Conservation (phyloP, 805 yeast genomes). For the Spathaspora girioi region DNA sequence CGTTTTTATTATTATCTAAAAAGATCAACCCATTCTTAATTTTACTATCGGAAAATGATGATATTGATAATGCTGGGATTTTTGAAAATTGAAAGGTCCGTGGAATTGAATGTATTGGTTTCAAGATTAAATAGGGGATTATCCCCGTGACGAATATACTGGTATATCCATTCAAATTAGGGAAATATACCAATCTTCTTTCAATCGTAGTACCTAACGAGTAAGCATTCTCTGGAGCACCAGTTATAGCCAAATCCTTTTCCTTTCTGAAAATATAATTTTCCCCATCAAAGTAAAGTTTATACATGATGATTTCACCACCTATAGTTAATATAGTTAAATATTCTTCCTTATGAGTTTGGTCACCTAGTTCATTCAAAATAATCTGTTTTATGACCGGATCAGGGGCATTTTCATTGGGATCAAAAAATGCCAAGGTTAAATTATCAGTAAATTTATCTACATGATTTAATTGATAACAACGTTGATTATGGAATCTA, state of each 20-base stretch:
- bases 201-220: constrained; percentile 67
- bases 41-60: constrained; percentile 43
- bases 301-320: constrained; percentile 72
- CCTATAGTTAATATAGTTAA: constrained; percentile 73
- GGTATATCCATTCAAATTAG: constrained; percentile 54
- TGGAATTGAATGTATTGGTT: constrained; percentile 60
- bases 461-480: constrained; percentile 49
- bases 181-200: constrained; percentile 59
- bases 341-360: constrained; percentile 51
- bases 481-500: constrained; percentile 50
- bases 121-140: constrained; percentile 65
- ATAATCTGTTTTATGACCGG: constrained; percentile 69
- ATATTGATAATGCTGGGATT: constrained; percentile 63
- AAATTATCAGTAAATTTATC: constrained; percentile 44
- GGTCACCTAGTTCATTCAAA: constrained; percentile 64
- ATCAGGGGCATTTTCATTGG: constrained; percentile 56
- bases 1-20: constrained; percentile 66
- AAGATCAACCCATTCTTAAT: constrained; percentile 57
- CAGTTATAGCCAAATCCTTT: constrained; percentile 51
- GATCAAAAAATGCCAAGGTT: constrained; percentile 45
- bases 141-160: constrained; percentile 71
- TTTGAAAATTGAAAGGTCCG: constrained; percentile 64
- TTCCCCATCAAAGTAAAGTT: constrained; percentile 47
- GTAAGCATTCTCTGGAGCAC: constrained; percentile 79
- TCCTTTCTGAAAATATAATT: constrained; percentile 40